phyloP scores from a whole-genome alignment of 495 filamentous ascomycete species.

The Aspergillus nidulans region DNA sequence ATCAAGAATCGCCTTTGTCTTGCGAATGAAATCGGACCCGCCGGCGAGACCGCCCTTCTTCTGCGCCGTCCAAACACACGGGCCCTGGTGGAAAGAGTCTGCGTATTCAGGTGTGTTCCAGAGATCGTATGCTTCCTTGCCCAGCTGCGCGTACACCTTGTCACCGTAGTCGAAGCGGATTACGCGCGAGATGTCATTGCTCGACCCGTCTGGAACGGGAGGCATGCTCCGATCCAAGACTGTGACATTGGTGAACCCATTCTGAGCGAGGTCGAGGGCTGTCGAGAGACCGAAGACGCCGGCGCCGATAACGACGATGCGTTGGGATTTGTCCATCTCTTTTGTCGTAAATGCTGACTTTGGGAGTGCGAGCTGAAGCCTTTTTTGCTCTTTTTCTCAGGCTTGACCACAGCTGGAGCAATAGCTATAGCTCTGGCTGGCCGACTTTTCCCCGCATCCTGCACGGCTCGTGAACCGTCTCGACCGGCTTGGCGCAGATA shows the following conservation, averaged over 20 bases:
- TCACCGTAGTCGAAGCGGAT: slow-evolving; percentile 73
- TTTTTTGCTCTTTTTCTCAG: no score
- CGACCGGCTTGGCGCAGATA: background rate
- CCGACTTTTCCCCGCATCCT: background rate
- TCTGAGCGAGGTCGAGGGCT: slow-evolving; percentile 51
- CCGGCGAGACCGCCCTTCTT: slow-evolving; percentile 30
- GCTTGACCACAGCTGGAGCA: no score
- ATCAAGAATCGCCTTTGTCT: slow-evolving; percentile 35
- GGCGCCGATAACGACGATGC: slow-evolving; percentile 64
- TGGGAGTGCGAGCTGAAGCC: no score
- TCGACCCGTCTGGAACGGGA: slow-evolving; percentile 59
- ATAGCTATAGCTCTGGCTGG: no score
- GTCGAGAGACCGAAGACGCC: slow-evolving; percentile 67
- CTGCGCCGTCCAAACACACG: slow-evolving; percentile 28
- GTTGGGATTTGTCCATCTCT: slow-evolving; percentile 27
- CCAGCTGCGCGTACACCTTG: slow-evolving; percentile 59
- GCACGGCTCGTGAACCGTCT: background rate
- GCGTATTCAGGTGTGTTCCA: slow-evolving; percentile 52
- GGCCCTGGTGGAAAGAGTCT: slow-evolving; percentile 31
- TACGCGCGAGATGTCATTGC: slow-evolving; percentile 62
- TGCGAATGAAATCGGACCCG: slow-evolving; percentile 31
- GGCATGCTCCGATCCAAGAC: slow-evolving; percentile 57
- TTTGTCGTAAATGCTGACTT: background rate
- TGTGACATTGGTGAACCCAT: slow-evolving; percentile 51
- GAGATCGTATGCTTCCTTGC: slow-evolving; percentile 54